Base-by-base conservation (phyloP, 306 rosid genomes). In the cucumber (Cucumis sativus) region DNA sequence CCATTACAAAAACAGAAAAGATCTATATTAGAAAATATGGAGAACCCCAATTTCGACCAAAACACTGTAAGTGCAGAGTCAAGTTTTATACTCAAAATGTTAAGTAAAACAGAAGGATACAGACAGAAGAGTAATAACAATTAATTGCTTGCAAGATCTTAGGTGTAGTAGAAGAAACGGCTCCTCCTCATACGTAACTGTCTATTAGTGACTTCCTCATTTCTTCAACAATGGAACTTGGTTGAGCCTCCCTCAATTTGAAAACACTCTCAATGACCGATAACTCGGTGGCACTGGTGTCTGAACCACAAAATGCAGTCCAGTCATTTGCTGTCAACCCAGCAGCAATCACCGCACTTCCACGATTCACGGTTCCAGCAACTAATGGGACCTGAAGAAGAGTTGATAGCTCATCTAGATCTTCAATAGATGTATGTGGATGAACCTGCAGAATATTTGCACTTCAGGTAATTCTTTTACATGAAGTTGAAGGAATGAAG, bases 311-410 rank as follows among this genome's bases (percentile, higher is more conserved):
- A 78, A 95, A 95, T 5, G 97, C 93, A 17, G 93, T 92, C 98
- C 98, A 95, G 67, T 95, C 98, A 77, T 95, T 95, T 33, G 89
- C 98, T 1, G 82, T 86, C 84, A 95, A 80, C 61, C 98, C 98
- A 51, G 98, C 92, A 10, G 80, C 97, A 67, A 95, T 87, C 40
- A 92, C 98, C 68, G 89, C 97, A 69, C 98, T 90, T 0, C 98
- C 98, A 39, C 97, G 87, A 81, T 95, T 95, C 81, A 92, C 96
- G 0, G 96, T 88, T 64, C 97, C 98, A 2, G 98, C 97, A 3
- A 89, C 97, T 82, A 95, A 79, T 37, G 98, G 98, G 66, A 95
- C 91, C 87, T 95, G 98, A 80, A 95, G 97, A 68, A 95, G 97
- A 0, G 97, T 95, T 0, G 98, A 92, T 45, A 95, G 96, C 77